phyloP scores from a whole-genome alignment of 2,329 filamentous ascomycete species.

The Ophiocordyceps sinensis region DNA sequence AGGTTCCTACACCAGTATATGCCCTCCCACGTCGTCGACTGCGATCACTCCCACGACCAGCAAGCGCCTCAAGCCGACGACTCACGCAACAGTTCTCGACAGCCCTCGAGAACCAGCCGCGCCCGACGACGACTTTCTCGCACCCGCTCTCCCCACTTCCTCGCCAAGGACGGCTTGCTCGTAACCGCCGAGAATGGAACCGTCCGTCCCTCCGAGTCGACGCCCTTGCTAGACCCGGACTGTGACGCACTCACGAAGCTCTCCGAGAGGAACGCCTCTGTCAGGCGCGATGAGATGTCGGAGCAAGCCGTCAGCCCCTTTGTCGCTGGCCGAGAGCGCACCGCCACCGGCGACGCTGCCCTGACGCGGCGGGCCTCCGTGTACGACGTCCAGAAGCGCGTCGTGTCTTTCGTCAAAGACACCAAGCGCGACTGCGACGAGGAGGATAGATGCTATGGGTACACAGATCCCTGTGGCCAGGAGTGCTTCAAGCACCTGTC shows the following conservation, averaged over 20 bases:
- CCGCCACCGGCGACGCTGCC: slow-evolving; percentile 13
- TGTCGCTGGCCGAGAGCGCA: slow-evolving; percentile 9
- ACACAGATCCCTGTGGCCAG: slow-evolving; percentile 50
- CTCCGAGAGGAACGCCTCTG: slow-evolving; percentile 14
- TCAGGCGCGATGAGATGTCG: slow-evolving; percentile 14
- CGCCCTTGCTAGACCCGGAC: slow-evolving; percentile 29
- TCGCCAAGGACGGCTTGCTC: background rate
- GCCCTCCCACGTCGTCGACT: slow-evolving; percentile 68
- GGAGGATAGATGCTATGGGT: slow-evolving; percentile 46
- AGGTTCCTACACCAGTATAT: slow-evolving; percentile 58
- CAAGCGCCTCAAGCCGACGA: slow-evolving; percentile 15
- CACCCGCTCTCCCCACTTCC: slow-evolving; percentile 10
- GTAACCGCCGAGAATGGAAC: slow-evolving; percentile 3
- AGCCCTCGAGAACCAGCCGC: slow-evolving; percentile 15
- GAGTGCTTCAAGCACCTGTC: slow-evolving; percentile 48
- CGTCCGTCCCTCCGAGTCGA: slow-evolving; percentile 25
- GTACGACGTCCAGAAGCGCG: slow-evolving; percentile 36
- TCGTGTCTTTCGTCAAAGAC: slow-evolving; percentile 52
- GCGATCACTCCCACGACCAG: slow-evolving; percentile 58
- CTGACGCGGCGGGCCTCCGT: slow-evolving; percentile 37
- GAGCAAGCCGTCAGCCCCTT: slow-evolving; percentile 12
- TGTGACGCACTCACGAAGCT: slow-evolving; percentile 10
- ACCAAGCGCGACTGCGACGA: slow-evolving; percentile 49
- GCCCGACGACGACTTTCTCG: slow-evolving; percentile 15
- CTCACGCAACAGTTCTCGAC: background rate